phyloP scores from a whole-genome alignment of 1,284 basidiomycete genomes.

The Xerocomus cyaneibrunnescens region DNA sequence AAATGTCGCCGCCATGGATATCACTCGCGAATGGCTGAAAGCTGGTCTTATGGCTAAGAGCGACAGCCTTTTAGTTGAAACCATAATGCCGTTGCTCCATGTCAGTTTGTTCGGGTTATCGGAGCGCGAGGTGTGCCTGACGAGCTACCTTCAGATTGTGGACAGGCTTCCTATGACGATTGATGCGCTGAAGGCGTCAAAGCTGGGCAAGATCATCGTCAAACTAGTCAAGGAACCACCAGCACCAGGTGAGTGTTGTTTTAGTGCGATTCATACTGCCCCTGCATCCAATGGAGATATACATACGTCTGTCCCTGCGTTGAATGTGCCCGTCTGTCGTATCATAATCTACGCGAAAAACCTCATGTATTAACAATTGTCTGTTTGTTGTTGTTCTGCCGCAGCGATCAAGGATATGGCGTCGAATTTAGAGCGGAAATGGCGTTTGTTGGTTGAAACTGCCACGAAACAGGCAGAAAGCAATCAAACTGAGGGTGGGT shows the following conservation, averaged over 20 bases:
- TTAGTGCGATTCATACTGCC: slow-evolving; percentile 17
- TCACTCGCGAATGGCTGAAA: slow-evolving; percentile 77
- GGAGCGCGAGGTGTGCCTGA: slow-evolving; percentile 19
- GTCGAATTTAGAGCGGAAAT: slow-evolving; percentile 76
- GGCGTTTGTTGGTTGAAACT: slow-evolving; percentile 59
- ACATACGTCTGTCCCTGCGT: slow-evolving; percentile 29
- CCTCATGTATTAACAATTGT: slow-evolving; percentile 67
- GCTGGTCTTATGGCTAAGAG: slow-evolving; percentile 55
- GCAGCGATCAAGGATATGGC: slow-evolving; percentile 90
- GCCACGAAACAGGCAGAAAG: slow-evolving; percentile 46
- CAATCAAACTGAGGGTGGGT: slow-evolving; percentile 67
- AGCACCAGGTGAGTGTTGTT: slow-evolving; percentile 59
- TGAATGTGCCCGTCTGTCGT: slow-evolving; percentile 33
- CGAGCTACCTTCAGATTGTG: slow-evolving; percentile 55
- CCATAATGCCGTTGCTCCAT: slow-evolving; percentile 79
- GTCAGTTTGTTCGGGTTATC: slow-evolving; percentile 47
- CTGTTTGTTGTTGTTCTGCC: slow-evolving; percentile 41
- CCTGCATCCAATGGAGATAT: slow-evolving; percentile 28
- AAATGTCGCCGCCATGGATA: slow-evolving; percentile 66
- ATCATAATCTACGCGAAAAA: slow-evolving; percentile 40
- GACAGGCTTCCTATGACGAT: slow-evolving; percentile 75
- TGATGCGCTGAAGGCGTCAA: slow-evolving; percentile 63
- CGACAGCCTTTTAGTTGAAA: slow-evolving; percentile 61
- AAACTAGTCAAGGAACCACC: slow-evolving; percentile 69
- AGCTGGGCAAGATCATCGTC: slow-evolving; percentile 74